phyloP scores from a whole-genome alignment of 2,329 filamentous ascomycete genomes.

The Lecanosticta acicola region DNA sequence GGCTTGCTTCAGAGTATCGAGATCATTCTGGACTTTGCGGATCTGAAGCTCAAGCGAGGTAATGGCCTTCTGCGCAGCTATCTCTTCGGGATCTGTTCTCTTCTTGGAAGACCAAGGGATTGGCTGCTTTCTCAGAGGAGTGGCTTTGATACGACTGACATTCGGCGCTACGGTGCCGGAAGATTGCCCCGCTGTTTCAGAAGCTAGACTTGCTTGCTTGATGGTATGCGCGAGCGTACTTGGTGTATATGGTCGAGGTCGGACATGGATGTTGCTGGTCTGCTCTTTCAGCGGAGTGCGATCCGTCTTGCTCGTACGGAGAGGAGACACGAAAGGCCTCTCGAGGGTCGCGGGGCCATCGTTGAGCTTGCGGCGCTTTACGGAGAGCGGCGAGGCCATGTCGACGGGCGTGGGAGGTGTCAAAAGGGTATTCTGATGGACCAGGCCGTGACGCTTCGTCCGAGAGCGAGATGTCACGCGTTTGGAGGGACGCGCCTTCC shows the following conservation, averaged over 20 bases:
- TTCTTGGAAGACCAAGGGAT: slow-evolving; percentile 15
- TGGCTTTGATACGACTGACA: slow-evolving; percentile 19
- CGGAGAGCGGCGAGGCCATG: slow-evolving; percentile 19
- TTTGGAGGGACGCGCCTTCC: slow-evolving; percentile 2
- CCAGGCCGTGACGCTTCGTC: too few species aligned
- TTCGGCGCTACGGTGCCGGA: too few species aligned
- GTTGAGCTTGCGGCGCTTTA: slow-evolving; percentile 60
- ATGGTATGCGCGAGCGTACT: slow-evolving; percentile 29
- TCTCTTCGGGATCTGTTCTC: slow-evolving; percentile 21
- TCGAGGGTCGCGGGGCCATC: slow-evolving; percentile 54
- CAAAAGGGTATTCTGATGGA: background rate
- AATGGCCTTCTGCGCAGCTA: slow-evolving; percentile 22
- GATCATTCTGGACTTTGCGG: slow-evolving; percentile 40
- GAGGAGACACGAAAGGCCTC: slow-evolving; percentile 68
- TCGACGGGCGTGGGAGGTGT: background rate
- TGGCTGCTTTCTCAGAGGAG: slow-evolving; percentile 35
- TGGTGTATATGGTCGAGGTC: slow-evolving; percentile 20
- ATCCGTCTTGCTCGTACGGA: slow-evolving; percentile 43
- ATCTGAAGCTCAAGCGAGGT: slow-evolving; percentile 32
- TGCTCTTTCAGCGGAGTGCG: slow-evolving; percentile 15
- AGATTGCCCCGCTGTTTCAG: background rate
- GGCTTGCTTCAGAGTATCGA: slow-evolving; percentile 51
- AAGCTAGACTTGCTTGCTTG: slow-evolving; percentile 7
- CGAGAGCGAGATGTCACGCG: too few species aligned
- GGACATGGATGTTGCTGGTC: slow-evolving; percentile 13